Percentiles rank a stretch among this genome's conserved stretches.
Conservation (phyloP, 2,329 filamentous ascomycete genomes). For the Verticillium albo-atrum region DNA sequence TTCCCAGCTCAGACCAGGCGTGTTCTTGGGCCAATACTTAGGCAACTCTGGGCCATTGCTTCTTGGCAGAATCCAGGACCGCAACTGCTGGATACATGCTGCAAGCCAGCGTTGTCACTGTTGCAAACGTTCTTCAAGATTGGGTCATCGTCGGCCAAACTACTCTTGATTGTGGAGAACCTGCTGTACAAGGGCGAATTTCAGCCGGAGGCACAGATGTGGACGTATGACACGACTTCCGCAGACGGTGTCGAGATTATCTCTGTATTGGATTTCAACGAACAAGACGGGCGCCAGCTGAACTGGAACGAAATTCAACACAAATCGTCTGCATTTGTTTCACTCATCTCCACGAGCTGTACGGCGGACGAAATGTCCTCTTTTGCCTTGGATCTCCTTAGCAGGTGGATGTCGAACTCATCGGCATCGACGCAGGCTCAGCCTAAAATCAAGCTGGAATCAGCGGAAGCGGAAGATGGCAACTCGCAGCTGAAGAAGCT, state of each 20-base stretch:
- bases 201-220: constrained; percentile 28
- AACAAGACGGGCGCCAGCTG: constrained; percentile 17
- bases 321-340: constrained; percentile 43
- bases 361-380: constrained; percentile 53
- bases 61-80: constrained; percentile 39
- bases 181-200: constrained; percentile 50
- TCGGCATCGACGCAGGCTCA: constrained; percentile 18
- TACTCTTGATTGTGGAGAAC: constrained; percentile 45
- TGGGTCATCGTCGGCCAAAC: constrained; percentile 44
- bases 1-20: constrained; percentile 62
- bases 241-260: constrained; percentile 50
- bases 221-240: constrained; percentile 45
- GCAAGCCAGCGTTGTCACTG: constrained; percentile 42
- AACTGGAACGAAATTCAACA: constrained; percentile 41
- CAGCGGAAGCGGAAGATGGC: constrained; percentile 20
- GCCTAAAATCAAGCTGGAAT: constrained; percentile 18
- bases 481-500: constrained; percentile 44
- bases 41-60: constrained; percentile 60
- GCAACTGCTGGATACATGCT: constrained; percentile 31
- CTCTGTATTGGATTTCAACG: constrained; percentile 16
- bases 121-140: constrained; percentile 55
- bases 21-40: constrained; percentile 52
- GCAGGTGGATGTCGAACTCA: constrained; percentile 46
- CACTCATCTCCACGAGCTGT: constrained; percentile 43
- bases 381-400: constrained; percentile 57